Percentiles rank a stretch among this genome's conserved stretches.
Conservation (phyloP, 2,329 filamentous ascomycete genomes). For the Aspergillus proliferans region DNA sequence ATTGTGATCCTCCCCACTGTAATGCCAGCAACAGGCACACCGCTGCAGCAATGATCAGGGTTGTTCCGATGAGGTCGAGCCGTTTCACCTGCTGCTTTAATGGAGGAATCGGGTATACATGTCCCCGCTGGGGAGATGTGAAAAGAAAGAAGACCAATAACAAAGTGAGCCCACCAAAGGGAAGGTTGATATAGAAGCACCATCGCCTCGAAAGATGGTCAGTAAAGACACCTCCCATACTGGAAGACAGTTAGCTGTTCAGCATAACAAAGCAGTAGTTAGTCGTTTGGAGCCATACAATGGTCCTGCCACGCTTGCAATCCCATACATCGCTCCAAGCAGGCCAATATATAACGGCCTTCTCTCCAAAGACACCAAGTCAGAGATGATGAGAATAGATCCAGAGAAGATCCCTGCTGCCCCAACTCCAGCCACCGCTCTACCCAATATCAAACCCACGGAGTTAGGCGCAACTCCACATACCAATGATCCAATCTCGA, state of each 20-base stretch:
- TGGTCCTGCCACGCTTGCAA: conserved; percentile 25
- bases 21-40: conserved; percentile 51
- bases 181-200: conserved; percentile 49
- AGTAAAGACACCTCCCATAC: no score
- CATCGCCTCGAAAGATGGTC: no score
- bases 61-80: conserved; percentile 46
- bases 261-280: no score
- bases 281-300: no score
- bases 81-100: no score
- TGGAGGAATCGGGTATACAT: no score
- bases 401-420: conserved; percentile 27
- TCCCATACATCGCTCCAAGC: conserved; percentile 27
- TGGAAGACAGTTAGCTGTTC: no score
- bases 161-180: conserved; percentile 36
- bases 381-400: conserved; percentile 25
- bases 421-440: conserved; percentile 28
- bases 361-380: conserved; percentile 24
- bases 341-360: conserved; percentile 27
- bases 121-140: no score
- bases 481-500: conserved; percentile 30
- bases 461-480: conserved; percentile 26
- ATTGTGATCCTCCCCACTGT: conserved; percentile 51
- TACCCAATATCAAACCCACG: conserved; percentile 25
- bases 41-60: conserved; percentile 46
- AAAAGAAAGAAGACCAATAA: no score